Evolutionary conservation across 805 yeast genomes (phyloP).

Genomic region (Sugiyamaella floridensis): DNA sequence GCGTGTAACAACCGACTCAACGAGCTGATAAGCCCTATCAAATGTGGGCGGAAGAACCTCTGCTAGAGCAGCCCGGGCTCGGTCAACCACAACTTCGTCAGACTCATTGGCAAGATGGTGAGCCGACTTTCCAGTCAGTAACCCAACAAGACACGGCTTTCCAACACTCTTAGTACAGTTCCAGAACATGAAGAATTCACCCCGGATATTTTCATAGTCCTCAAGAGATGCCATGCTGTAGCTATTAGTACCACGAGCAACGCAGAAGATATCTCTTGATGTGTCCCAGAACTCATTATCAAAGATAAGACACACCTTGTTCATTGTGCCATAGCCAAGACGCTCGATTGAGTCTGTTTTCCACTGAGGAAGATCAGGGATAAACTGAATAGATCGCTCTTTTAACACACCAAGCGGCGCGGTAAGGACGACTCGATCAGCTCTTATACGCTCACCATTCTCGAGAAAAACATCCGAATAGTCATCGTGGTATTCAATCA

Average conservation of each 20-base stretch:
- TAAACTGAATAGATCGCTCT: constrained; percentile 32
- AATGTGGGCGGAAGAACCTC: constrained; percentile 21
- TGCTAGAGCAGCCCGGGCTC: constrained; percentile 27
- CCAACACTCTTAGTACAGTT: constrained; percentile 32
- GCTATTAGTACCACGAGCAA: constrained; percentile 24
- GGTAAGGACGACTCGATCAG: constrained; percentile 35
- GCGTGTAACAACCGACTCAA: constrained; percentile 43
- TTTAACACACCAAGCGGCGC: constrained; percentile 38
- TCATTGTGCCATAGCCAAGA: constrained; percentile 35
- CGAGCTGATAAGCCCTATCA: constrained; percentile 21
- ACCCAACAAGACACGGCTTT: constrained; percentile 34
- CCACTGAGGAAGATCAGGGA: constrained; percentile 38
- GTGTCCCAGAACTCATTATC: constrained; percentile 36
- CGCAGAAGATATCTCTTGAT: constrained; percentile 27
- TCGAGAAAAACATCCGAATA: constrained; percentile 29
- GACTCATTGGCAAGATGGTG: constrained; percentile 24
- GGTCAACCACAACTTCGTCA: constrained; percentile 31
- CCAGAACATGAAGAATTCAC: constrained; percentile 35
- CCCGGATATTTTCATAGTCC: constrained; percentile 26
- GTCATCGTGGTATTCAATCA: constrained; percentile 33
- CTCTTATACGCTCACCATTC: constrained; percentile 36
- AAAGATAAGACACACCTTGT: constrained; percentile 34
- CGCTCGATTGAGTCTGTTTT: constrained; percentile 35
- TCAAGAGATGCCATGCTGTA: constrained; percentile 12
- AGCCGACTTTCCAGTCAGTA: constrained; percentile 36